Conservation (phyloP, 345 rosid genomes). For the Corymbia maculata region DNA sequence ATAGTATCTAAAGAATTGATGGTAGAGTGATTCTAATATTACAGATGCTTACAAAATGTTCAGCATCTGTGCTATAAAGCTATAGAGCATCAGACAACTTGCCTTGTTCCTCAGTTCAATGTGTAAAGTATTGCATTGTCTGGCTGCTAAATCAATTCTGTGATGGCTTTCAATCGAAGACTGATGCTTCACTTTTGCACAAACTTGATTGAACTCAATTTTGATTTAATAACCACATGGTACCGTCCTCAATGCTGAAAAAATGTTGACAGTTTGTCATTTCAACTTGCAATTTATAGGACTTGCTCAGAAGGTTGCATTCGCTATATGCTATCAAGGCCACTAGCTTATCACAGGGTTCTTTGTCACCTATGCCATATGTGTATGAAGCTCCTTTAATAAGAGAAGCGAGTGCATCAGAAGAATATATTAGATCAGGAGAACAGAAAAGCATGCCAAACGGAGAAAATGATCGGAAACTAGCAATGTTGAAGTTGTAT, state of each 20-base stretch:
- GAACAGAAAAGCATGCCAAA: not conserved
- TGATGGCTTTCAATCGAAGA: not conserved
- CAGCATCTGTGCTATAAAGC: not conserved
- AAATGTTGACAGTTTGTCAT: not conserved
- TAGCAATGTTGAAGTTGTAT: conserved; percentile 10
- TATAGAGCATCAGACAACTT: not conserved
- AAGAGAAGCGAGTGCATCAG: conserved; percentile 6
- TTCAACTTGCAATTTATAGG: conserved; percentile 20
- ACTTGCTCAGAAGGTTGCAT: conserved; percentile 61
- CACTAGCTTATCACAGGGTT: conserved; percentile 10
- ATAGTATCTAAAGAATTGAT: not conserved
- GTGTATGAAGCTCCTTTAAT: conserved; percentile 9
- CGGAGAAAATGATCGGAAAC: not conserved
- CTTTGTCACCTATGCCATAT: conserved; percentile 1
- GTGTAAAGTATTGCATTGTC: not conserved
- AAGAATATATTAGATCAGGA: conserved; percentile 9
- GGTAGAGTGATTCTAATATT: not conserved
- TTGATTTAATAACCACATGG: not conserved
- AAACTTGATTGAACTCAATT: not conserved
- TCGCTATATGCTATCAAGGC: conserved; percentile 37
- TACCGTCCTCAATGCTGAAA: not conserved
- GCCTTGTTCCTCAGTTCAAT: not conserved
- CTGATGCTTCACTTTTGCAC: not conserved
- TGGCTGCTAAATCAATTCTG: not conserved
- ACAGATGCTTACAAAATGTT: not conserved